A percentile compares a stretch with the other conserved stretches of the same genome.
phyloP scores from a whole-genome alignment of 2,329 filamentous ascomycete species.

The Penicillium sp. region DNA sequence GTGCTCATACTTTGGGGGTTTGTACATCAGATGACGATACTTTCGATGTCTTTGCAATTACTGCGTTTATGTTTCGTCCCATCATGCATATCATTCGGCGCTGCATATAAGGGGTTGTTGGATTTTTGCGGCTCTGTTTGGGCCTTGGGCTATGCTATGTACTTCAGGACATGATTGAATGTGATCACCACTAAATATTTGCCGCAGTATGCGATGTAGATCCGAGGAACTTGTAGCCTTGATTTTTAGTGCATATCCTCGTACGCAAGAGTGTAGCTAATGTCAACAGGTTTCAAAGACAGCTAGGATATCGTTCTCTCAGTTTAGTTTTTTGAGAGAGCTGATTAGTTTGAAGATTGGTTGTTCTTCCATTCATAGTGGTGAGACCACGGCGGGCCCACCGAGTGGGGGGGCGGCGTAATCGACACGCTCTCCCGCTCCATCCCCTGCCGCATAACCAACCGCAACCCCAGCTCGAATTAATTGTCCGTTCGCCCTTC shows the following conservation, averaged over 20 bases:
- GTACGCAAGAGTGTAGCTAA: not conserved
- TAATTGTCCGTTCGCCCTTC: not conserved
- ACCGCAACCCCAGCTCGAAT: constrained; percentile 4
- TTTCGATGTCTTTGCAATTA: constrained; percentile 10
- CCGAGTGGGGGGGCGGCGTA: constrained; percentile 18
- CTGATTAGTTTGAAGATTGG: not conserved
- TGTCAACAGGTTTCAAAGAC: not conserved
- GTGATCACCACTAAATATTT: constrained; percentile 5
- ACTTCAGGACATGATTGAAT: constrained; percentile 23
- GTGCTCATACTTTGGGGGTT: not conserved
- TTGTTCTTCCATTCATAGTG: not conserved
- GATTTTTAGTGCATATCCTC: not conserved
- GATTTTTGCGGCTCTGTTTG: constrained; percentile 6
- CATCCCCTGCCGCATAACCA: constrained; percentile 12
- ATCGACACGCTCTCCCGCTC: constrained; percentile 16
- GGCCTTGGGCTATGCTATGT: constrained; percentile 17
- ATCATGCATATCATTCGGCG: constrained; percentile 26
- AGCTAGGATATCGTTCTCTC: not conserved
- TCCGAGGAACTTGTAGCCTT: not conserved
- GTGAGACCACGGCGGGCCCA: constrained; percentile 2
- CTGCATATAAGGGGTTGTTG: constrained; percentile 20
- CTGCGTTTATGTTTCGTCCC: constrained; percentile 13
- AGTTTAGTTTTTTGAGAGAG: not conserved
- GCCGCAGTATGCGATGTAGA: not conserved
- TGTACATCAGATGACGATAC: constrained; percentile 23